phyloP scores from a whole-genome alignment of 345 rosid genomes.

The Pugionium dolabratum region DNA sequence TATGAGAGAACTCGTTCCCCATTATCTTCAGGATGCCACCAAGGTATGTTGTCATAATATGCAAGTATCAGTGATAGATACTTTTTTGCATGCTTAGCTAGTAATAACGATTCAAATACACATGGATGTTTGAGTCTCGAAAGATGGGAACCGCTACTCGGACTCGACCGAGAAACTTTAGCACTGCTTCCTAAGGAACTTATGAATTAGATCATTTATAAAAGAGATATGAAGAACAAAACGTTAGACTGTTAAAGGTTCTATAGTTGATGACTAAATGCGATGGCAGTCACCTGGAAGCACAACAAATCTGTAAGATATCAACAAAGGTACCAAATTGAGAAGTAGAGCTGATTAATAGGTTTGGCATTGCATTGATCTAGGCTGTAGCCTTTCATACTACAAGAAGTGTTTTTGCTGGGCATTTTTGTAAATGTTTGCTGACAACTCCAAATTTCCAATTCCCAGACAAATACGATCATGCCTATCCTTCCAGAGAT shows the following conservation, averaged over 20 bases:
- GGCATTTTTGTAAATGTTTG: background rate
- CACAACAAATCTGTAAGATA: constrained; percentile 9
- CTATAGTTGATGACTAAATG: constrained; percentile 14
- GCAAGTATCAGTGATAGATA: constrained; percentile 6
- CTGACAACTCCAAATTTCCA: constrained; percentile 7
- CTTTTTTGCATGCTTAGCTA: constrained; percentile 4
- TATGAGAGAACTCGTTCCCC: constrained; percentile 92
- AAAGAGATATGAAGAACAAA: constrained; percentile 18
- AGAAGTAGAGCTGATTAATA: constrained; percentile 12
- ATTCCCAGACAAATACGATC: background rate
- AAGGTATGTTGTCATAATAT: constrained; percentile 59
- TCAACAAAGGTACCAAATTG: constrained; percentile 20
- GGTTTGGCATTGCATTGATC: constrained; percentile 8
- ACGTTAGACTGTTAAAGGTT: constrained; percentile 25
- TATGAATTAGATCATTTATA: background rate
- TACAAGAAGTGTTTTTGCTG: background rate
- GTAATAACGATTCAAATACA: constrained; percentile 2
- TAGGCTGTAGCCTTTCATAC: constrained; percentile 11
- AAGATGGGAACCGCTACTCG: constrained; percentile 3
- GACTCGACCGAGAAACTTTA: too few relatives aligned
- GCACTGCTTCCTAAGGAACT: background rate
- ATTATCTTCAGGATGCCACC: constrained; percentile 88
- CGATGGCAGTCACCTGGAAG: constrained; percentile 13
- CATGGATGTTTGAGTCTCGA: constrained; percentile 16
- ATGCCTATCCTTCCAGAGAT: background rate